Evolutionary conservation across 2,329 filamentous ascomycete species (phyloP).

Genomic region (Pezicula carpinea): DNA sequence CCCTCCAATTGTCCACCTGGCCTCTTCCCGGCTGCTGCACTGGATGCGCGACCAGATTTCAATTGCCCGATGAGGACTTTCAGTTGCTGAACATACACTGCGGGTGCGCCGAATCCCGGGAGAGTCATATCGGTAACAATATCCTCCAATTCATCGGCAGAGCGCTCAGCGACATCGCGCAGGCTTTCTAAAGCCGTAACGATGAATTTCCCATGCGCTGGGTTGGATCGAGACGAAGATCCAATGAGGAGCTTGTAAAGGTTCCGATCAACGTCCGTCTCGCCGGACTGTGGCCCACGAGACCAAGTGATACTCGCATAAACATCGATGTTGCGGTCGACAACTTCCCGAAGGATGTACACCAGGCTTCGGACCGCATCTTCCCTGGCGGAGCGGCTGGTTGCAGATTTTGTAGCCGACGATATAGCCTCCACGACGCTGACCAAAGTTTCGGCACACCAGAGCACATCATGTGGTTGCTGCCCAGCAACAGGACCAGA

Average conservation of each 20-base stretch:
- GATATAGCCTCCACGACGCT: slow-evolving; percentile 20
- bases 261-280: slow-evolving; percentile 22
- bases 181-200: slow-evolving; percentile 22
- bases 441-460: slow-evolving; percentile 20
- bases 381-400: slow-evolving; percentile 16
- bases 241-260: slow-evolving; percentile 25
- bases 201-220: slow-evolving; percentile 19
- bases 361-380: slow-evolving; percentile 21
- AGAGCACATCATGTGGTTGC: slow-evolving; percentile 17
- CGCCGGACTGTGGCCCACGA: slow-evolving; percentile 16
- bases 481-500: slow-evolving; percentile 15
- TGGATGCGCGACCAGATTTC: slow-evolving; percentile 6
- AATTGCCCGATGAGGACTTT: slow-evolving; percentile 16
- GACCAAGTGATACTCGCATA: slow-evolving; percentile 16
- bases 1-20: slow-evolving; percentile 18
- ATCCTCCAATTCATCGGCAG: slow-evolving; percentile 17
- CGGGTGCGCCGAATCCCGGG: slow-evolving; percentile 16
- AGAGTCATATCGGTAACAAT: slow-evolving; percentile 13
- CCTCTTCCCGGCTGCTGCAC: slow-evolving; percentile 15
- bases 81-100: slow-evolving; percentile 17
- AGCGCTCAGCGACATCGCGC: slow-evolving; percentile 16
- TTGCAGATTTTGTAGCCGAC: slow-evolving; percentile 11
- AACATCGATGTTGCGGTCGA: slow-evolving; percentile 20
- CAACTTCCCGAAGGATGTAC: slow-evolving; percentile 20
- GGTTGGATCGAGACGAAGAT: slow-evolving; percentile 9